Percentiles rank a stretch among this genome's conserved stretches.
Evolutionary conservation across 2,329 filamentous ascomycete genomes (phyloP).

Genomic region (Sphaerulina vaccinii): DNA sequence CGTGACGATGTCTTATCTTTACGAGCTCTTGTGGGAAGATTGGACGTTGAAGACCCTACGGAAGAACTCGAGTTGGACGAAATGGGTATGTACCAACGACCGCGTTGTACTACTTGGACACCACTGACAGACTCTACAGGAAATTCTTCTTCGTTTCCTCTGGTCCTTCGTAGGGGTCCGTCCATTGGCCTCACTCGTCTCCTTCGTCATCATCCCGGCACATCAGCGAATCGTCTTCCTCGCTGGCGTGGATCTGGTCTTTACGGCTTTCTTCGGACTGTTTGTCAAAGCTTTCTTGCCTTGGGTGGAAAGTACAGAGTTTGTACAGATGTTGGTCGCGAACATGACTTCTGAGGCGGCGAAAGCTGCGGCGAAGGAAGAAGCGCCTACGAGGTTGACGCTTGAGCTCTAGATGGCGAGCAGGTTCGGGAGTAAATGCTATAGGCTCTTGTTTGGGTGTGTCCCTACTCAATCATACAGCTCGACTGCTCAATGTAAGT

Average conservation of each 20-base stretch:
- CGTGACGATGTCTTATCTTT: background rate
- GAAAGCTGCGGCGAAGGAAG: no score
- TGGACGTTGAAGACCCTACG: background rate
- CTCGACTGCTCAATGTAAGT: no score
- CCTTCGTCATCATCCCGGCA: conserved; percentile 20
- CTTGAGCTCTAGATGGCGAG: no score
- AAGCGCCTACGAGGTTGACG: no score
- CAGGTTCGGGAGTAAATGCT: no score
- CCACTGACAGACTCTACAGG: background rate
- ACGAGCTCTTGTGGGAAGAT: background rate
- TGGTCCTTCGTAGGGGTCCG: conserved; percentile 6
- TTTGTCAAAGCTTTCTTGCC: conserved; percentile 14
- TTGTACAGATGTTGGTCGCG: conserved; percentile 6
- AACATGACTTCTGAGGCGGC: conserved; percentile 13
- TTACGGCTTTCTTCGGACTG: conserved; percentile 12
- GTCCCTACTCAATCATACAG: no score
- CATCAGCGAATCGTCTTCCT: conserved; percentile 21
- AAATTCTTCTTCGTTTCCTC: conserved; percentile 3
- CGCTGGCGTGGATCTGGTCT: conserved; percentile 5
- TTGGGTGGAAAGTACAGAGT: conserved; percentile 16
- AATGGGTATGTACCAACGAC: background rate
- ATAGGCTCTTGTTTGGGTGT: no score
- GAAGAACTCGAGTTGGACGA: background rate
- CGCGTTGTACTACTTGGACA: background rate
- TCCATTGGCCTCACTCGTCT: conserved; percentile 14